A percentile compares a stretch with the other conserved stretches of the same genome.
Evolutionary conservation across 2,329 filamentous ascomycete species (phyloP).

Genomic region (Fusarium sp.): DNA sequence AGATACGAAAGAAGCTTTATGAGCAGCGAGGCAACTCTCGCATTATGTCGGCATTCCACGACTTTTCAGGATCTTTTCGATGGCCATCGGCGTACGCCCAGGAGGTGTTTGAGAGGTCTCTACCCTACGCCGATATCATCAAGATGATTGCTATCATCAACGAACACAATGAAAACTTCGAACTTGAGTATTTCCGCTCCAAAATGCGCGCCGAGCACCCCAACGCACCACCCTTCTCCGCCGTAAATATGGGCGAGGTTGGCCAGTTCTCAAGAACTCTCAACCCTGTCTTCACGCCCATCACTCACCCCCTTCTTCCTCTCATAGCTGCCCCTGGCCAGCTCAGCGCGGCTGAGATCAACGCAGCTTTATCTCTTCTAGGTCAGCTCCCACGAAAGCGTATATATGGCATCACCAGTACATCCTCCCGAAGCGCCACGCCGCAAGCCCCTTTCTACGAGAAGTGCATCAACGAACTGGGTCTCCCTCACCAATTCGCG

Average conservation of each 20-base stretch:
- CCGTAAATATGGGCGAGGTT: constrained; percentile 88
- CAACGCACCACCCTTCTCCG: constrained; percentile 78
- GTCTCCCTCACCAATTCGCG: constrained; percentile 84
- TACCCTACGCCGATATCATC: constrained; percentile 83
- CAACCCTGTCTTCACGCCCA: constrained; percentile 88
- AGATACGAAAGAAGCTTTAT: constrained; percentile 75
- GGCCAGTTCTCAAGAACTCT: constrained; percentile 86
- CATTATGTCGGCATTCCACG: constrained; percentile 93
- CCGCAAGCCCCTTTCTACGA: constrained; percentile 88
- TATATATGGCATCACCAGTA: constrained; percentile 82
- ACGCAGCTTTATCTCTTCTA: constrained; percentile 80
- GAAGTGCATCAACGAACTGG: constrained; percentile 83
- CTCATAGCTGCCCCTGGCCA: constrained; percentile 88
- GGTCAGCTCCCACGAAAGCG: constrained; percentile 83
- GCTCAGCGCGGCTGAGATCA: constrained; percentile 87
- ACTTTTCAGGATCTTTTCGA: constrained; percentile 85
- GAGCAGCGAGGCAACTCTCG: constrained; percentile 80
- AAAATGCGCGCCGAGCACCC: constrained; percentile 77
- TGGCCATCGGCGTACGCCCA: constrained; percentile 82
- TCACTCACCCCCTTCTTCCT: constrained; percentile 85
- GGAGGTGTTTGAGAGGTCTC: constrained; percentile 76
- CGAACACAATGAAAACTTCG: constrained; percentile 87
- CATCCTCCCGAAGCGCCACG: constrained; percentile 70
- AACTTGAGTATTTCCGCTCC: constrained; percentile 89
- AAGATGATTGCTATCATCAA: constrained; percentile 91